phyloP scores from a whole-genome alignment of 2,329 filamentous ascomycete genomes.

The Sarocladiaceae sp. region DNA sequence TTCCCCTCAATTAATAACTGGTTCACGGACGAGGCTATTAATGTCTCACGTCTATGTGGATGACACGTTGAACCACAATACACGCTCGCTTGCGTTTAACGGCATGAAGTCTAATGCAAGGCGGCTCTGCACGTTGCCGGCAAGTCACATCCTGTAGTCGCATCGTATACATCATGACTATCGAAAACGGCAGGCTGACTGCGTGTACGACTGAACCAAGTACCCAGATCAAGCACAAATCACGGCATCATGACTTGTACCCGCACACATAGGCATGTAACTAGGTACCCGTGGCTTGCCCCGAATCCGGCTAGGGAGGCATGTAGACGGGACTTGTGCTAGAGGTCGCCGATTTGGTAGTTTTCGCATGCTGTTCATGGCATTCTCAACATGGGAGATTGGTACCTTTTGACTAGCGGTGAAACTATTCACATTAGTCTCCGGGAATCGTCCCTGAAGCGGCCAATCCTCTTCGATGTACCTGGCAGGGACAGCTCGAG shows the following conservation, averaged over 20 bases:
- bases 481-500: background rate
- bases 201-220: background rate
- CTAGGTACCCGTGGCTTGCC: background rate
- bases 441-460: background rate
- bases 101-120: constrained; percentile 7
- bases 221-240: background rate
- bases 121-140: background rate
- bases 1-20: too few species aligned
- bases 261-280: background rate
- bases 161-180: background rate
- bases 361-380: constrained; percentile 1
- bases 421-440: background rate
- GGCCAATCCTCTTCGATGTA: background rate
- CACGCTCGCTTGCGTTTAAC: background rate
- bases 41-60: background rate
- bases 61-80: background rate
- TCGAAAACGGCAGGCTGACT: background rate
- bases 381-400: background rate
- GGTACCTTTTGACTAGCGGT: background rate
- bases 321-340: constrained; percentile 1
- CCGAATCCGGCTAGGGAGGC: background rate
- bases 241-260: constrained; percentile 6
- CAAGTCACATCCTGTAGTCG: background rate
- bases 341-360: background rate
- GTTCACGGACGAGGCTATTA: background rate